Evolutionary conservation across 306 rosid species (phyloP).

Genomic region (Dalbergia oliveri): DNA sequence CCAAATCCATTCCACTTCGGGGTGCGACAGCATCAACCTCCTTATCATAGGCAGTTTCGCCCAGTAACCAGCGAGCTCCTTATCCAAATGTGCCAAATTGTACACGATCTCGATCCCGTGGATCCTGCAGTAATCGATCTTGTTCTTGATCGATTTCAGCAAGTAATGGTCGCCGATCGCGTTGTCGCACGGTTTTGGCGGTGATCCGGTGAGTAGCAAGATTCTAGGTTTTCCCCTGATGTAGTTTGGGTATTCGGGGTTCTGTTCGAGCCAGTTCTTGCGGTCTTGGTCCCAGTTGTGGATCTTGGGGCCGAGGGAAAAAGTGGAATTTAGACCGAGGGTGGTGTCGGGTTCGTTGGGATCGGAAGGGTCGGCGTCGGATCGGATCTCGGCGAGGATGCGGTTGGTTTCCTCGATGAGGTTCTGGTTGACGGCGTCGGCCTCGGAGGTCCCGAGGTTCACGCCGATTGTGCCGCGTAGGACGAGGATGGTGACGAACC

Average conservation of each 20-base stretch:
- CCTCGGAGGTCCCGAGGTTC: slow-evolving; percentile 68
- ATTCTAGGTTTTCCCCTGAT: slow-evolving; percentile 80
- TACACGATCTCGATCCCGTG: slow-evolving; percentile 97
- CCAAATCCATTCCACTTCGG: slow-evolving; percentile 99
- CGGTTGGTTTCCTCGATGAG: slow-evolving; percentile 86
- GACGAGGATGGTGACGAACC: slow-evolving; percentile 95
- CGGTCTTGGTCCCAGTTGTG: slow-evolving; percentile 75
- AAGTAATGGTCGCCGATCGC: slow-evolving; percentile 94
- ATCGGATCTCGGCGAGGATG: slow-evolving; percentile 94
- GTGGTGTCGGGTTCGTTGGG: slow-evolving; percentile 57
- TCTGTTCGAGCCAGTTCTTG: slow-evolving; percentile 65
- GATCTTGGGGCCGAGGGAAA: slow-evolving; percentile 86
- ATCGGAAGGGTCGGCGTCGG: slow-evolving; percentile 79
- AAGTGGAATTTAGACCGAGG: slow-evolving; percentile 65
- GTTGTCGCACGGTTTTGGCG: slow-evolving; percentile 95
- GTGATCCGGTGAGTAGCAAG: slow-evolving; percentile 89
- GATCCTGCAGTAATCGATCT: slow-evolving; percentile 92
- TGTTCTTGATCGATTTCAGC: slow-evolving; percentile 86
- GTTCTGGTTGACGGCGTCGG: slow-evolving; percentile 76
- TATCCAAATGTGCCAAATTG: slow-evolving; percentile 92
- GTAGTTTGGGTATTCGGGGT: slow-evolving; percentile 72
- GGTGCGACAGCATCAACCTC: slow-evolving; percentile 89
- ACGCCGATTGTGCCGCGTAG: slow-evolving; percentile 97
- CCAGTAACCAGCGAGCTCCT: slow-evolving; percentile 97
- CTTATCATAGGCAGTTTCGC: slow-evolving; percentile 93